Evolutionary conservation across 2,329 filamentous ascomycete species (phyloP).

Genomic region (Furcasterigmium sp.): DNA sequence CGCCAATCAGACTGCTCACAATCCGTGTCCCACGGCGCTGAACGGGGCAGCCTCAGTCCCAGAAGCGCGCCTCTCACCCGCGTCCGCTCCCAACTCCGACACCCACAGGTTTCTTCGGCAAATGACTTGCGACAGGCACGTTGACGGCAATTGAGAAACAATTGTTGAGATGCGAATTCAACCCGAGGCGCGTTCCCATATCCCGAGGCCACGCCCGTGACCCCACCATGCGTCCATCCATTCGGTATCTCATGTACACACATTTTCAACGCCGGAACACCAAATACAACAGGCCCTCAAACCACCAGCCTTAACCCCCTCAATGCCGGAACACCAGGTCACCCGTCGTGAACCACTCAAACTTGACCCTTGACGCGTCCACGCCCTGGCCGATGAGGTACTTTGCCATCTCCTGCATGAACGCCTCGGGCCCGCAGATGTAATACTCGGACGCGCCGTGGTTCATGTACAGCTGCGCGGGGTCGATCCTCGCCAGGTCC

Average conservation of each 20-base stretch:
- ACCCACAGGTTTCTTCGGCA: no score
- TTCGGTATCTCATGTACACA: no score
- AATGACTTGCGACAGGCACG: no score
- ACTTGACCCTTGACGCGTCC: conserved; percentile 30
- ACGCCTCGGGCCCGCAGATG: conserved; percentile 49
- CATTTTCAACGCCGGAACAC: no score
- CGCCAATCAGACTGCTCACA: conserved; percentile 2
- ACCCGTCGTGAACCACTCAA: conserved; percentile 42
- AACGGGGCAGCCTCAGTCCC: background rate
- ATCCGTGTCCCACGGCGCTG: background rate
- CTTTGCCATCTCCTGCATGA: conserved; percentile 45
- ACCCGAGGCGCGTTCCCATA: no score
- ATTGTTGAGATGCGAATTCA: no score
- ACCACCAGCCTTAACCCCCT: no score
- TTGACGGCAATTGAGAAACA: no score
- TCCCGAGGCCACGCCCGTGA: no score
- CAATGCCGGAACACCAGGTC: conserved; percentile 21
- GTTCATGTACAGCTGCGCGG: conserved; percentile 38
- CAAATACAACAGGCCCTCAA: no score
- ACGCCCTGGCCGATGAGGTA: conserved; percentile 36
- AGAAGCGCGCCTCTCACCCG: background rate
- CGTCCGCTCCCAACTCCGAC: no score
- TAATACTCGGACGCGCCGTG: conserved; percentile 45
- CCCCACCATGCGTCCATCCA: no score
- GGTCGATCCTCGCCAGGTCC: conserved; percentile 39